Conservation (phyloP, 1,284 basidiomycete genomes). For the Cryptococcus sp. region DNA sequence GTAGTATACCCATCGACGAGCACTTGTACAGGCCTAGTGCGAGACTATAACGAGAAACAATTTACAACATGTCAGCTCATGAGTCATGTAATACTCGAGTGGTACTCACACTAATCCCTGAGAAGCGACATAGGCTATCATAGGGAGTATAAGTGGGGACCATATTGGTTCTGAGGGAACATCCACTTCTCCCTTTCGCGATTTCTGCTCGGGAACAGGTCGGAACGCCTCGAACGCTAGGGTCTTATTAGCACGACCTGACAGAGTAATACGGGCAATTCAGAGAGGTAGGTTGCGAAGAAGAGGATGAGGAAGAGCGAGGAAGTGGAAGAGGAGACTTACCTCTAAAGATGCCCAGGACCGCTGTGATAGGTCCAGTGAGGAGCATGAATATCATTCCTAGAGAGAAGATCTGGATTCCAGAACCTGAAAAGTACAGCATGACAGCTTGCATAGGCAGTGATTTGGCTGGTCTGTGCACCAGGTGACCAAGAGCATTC, state of each 20-base stretch:
- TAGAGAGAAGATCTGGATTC: conserved; percentile 90
- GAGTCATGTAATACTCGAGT: neutral
- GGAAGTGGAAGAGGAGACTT: conserved; percentile 36
- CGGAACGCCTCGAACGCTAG: conserved; percentile 52
- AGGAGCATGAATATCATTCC: conserved; percentile 89
- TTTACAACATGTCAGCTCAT: conserved; percentile 31
- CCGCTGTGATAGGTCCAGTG: conserved; percentile 74
- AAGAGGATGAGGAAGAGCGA: neutral
- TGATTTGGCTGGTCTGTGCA: conserved; percentile 74
- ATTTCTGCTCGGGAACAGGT: conserved; percentile 21
- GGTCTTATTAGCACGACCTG: neutral
- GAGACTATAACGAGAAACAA: conserved; percentile 62
- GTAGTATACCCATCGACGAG: conserved; percentile 81
- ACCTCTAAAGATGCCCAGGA: conserved; percentile 74
- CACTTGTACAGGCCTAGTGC: conserved; percentile 86
- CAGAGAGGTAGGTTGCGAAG: neutral
- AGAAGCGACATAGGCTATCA: conserved; percentile 48
- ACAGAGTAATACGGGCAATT: neutral
- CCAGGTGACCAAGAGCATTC: neutral
- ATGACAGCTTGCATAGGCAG: conserved; percentile 94
- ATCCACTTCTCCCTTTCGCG: conserved; percentile 4
- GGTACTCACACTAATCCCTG: conserved; percentile 49
- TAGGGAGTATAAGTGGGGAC: conserved; percentile 39
- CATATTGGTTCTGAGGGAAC: conserved; percentile 30
- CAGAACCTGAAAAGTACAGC: conserved; percentile 93